A percentile compares a stretch with the other conserved stretches of the same genome.
Conservation (phyloP, 805 yeast species). For the Starmerella sirachaensis region DNA sequence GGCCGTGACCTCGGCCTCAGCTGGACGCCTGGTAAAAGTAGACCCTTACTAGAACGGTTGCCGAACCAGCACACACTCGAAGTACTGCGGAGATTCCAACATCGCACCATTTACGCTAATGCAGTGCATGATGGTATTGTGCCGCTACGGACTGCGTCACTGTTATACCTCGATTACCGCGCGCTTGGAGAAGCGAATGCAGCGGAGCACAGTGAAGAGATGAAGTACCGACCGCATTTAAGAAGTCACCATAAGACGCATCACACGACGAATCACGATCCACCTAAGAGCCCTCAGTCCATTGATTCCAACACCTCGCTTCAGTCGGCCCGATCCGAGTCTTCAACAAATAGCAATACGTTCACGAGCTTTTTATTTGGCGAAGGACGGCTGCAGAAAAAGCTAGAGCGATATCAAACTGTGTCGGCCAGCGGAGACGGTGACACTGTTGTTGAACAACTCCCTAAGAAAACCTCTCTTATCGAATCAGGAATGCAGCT, state of each 20-base stretch:
- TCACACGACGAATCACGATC: background rate
- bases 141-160: slow-evolving; percentile 80
- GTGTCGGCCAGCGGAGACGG: slow-evolving; percentile 2
- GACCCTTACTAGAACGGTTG: slow-evolving; percentile 61
- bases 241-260: background rate
- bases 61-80: slow-evolving; percentile 65
- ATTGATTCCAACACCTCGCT: slow-evolving; percentile 1
- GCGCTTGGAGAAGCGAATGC: slow-evolving; percentile 46
- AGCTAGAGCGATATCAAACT: slow-evolving; percentile 9
- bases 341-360: background rate
- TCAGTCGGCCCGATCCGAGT: background rate
- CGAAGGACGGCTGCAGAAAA: slow-evolving; percentile 1
- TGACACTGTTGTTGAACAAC: slow-evolving; percentile 13
- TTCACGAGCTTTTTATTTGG: slow-evolving; percentile 12
- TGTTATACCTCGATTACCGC: slow-evolving; percentile 74
- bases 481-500: slow-evolving; percentile 67
- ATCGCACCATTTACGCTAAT: slow-evolving; percentile 81
- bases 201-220: slow-evolving; percentile 28
- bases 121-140: slow-evolving; percentile 90
- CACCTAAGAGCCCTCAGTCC: background rate
- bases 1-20: slow-evolving; percentile 80
- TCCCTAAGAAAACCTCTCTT: slow-evolving; percentile 48
- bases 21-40: slow-evolving; percentile 27
- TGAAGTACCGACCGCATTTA: background rate
- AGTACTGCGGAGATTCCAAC: slow-evolving; percentile 48